Evolutionary conservation across 2,329 filamentous ascomycete genomes (phyloP).

Genomic region (Septoria petroselini): DNA sequence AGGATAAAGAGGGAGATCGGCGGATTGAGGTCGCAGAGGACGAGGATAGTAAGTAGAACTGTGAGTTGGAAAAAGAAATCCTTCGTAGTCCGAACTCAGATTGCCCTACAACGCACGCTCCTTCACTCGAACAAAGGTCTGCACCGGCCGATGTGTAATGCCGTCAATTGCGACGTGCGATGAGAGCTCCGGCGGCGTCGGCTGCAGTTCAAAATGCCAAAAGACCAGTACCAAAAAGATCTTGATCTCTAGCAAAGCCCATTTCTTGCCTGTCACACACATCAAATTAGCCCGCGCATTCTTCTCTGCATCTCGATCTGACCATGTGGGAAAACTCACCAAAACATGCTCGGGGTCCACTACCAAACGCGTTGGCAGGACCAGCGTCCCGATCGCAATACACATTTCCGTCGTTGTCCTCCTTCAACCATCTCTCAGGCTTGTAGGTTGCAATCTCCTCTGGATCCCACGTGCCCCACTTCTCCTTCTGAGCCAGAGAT

Average conservation of each 20-base stretch:
- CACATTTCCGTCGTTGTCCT: not conserved
- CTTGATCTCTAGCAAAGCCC: slow-evolving; percentile 11
- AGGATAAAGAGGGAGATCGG: slow-evolving; percentile 23
- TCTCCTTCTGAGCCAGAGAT: not conserved
- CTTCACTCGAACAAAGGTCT: slow-evolving; percentile 31
- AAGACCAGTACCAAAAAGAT: slow-evolving; percentile 10
- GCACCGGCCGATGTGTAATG: slow-evolving; percentile 33
- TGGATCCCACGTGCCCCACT: slow-evolving; percentile 8
- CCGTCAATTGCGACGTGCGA: slow-evolving; percentile 29
- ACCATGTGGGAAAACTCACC: slow-evolving; percentile 29
- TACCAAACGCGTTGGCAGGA: slow-evolving; percentile 2
- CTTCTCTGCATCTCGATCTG: slow-evolving; percentile 29
- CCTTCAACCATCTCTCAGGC: slow-evolving; percentile 10
- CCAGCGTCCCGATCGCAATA: slow-evolving; percentile 4
- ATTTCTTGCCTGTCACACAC: slow-evolving; percentile 12
- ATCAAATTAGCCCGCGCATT: no score
- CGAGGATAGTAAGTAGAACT: not conserved
- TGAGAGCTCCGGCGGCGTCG: slow-evolving; percentile 26
- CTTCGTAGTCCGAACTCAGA: no score
- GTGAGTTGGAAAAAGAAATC: not conserved
- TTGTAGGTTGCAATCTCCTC: not conserved
- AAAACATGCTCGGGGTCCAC: slow-evolving; percentile 14
- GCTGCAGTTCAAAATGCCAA: slow-evolving; percentile 31
- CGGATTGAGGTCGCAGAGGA: slow-evolving; percentile 1
- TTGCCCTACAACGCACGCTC: not conserved